A percentile compares a stretch with the other conserved stretches of the same genome.
These are phyloP conservation scores for Triangularia verruculosa DNA, from an alignment of 2,329 filamentous ascomycete genomes.

Conservation along the genomic window DNA sequence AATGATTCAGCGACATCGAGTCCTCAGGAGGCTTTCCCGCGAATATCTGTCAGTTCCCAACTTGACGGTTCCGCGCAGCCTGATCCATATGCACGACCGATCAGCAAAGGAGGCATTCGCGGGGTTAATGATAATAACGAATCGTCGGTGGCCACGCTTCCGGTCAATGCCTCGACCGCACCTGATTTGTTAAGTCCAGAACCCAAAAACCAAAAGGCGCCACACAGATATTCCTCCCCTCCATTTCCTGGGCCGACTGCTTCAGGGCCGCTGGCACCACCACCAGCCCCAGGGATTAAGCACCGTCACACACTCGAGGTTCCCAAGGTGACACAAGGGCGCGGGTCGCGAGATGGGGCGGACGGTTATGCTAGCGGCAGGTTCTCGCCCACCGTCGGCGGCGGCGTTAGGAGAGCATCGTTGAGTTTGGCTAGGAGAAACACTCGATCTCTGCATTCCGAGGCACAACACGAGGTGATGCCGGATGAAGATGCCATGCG, in stretches of 20 bases:
- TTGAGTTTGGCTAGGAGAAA: conserved; percentile 75
- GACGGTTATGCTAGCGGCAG: conserved; percentile 73
- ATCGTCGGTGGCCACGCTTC: conserved; percentile 8
- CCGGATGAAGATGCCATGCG: conserved; percentile 87
- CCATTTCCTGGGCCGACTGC: conserved; percentile 49
- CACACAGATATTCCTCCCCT: conserved; percentile 64
- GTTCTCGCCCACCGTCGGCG: conserved; percentile 66
- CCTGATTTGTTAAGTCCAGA: conserved; percentile 25
- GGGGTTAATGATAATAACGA: conserved; percentile 31
- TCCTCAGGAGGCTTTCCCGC: conserved; percentile 33
- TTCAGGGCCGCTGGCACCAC: conserved; percentile 49
- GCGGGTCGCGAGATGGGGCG: conserved; percentile 69
- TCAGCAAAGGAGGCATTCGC: conserved; percentile 26
- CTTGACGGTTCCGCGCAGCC: conserved; percentile 33
- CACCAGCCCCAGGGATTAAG: conserved; percentile 57
- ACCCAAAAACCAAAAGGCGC: conserved; percentile 28
- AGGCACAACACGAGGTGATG: conserved; percentile 73
- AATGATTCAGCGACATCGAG: conserved; percentile 30
- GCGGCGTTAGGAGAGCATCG: conserved; percentile 71
- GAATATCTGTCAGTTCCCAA: conserved; percentile 36
- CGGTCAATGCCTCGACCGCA: conserved; percentile 22
- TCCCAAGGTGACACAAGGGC: conserved; percentile 63
- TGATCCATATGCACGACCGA: conserved; percentile 31
- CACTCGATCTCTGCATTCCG: conserved; percentile 82
- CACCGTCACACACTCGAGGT: conserved; percentile 89